Conservation (phyloP, 1,139 yeast species). For the Pichia sp. region DNA sequence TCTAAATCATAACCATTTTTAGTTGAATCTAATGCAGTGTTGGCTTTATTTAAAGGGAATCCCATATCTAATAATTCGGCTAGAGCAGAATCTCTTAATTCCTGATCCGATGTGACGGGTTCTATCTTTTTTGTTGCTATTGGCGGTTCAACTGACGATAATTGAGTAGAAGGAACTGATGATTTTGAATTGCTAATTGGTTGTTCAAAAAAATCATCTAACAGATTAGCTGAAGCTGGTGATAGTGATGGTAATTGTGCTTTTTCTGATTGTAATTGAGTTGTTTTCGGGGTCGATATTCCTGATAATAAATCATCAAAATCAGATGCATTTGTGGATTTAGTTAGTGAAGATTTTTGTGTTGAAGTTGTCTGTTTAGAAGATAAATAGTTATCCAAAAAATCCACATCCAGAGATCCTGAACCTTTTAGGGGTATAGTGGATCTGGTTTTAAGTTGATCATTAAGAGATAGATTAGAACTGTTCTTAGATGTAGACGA, state of each 20-base stretch:
- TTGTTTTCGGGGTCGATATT: constrained; percentile 11
- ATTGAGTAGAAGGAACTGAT: neutral
- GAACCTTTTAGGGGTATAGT: constrained; percentile 2
- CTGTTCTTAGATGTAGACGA: constrained; percentile 10
- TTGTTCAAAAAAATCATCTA: constrained; percentile 19
- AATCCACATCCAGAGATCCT: constrained; percentile 13
- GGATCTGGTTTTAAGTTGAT: constrained; percentile 20
- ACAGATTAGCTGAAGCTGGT: constrained; percentile 3
- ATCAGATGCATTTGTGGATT: neutral
- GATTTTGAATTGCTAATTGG: neutral
- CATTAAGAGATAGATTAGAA: constrained; percentile 26
- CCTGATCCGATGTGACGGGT: neutral
- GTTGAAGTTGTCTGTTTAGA: neutral
- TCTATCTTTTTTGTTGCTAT: neutral
- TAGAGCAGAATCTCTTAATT: constrained; percentile 42
- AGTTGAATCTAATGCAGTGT: constrained; percentile 49
- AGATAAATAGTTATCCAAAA: constrained; percentile 15
- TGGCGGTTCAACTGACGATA: too few species aligned
- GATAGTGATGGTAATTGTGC: neutral
- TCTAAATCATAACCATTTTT: constrained; percentile 55
- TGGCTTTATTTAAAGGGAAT: constrained; percentile 56
- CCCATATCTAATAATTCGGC: constrained; percentile 81
- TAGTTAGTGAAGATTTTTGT: neutral
- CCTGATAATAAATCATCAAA: constrained; percentile 13
- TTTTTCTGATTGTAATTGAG: neutral